Evolutionary conservation across 1,284 basidiomycete genomes (phyloP).

Genomic region (Pseudozyma sp.): DNA sequence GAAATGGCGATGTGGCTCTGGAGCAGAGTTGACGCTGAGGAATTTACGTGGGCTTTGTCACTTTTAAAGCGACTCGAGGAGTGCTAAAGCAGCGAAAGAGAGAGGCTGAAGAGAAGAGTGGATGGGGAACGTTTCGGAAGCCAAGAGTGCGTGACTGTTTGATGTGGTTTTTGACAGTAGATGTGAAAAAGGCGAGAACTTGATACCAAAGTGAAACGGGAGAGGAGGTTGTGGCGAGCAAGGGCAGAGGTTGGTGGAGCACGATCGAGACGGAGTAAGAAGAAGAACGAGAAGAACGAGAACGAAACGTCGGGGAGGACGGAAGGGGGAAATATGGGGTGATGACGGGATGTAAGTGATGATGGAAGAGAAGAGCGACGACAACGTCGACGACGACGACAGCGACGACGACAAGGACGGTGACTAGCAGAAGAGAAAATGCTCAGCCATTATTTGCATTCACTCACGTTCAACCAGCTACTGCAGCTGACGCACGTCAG

Average conservation of each 20-base stretch:
- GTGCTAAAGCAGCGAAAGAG: too few species aligned
- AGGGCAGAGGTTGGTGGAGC: not conserved
- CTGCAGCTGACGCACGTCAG: too few species aligned
- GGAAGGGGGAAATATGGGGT: conserved; percentile 1
- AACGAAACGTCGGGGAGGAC: not conserved
- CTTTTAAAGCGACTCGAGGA: too few species aligned
- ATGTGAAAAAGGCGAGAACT: conserved; percentile 1
- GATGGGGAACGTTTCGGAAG: too few species aligned
- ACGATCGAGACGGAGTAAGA: conserved; percentile 6
- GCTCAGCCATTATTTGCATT: not conserved
- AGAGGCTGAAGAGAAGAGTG: too few species aligned
- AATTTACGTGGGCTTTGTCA: too few species aligned
- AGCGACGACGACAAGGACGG: not conserved
- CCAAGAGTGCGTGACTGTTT: too few species aligned
- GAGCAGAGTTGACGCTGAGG: too few species aligned
- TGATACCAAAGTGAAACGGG: conserved; percentile 2
- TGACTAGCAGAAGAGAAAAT: not conserved
- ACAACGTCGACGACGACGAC: conserved; percentile 10
- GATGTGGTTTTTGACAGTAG: not conserved
- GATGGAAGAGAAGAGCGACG: conserved; percentile 20
- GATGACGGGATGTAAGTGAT: conserved; percentile 17
- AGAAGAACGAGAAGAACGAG: conserved; percentile 3
- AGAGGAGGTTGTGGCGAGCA: conserved; percentile 5
- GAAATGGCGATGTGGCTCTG: too few species aligned
- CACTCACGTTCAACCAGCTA: too few species aligned